These are phyloP conservation scores for Moniliella sp. DNA, from an alignment of 1,284 basidiomycete species.

Conservation along the genomic window DNA sequence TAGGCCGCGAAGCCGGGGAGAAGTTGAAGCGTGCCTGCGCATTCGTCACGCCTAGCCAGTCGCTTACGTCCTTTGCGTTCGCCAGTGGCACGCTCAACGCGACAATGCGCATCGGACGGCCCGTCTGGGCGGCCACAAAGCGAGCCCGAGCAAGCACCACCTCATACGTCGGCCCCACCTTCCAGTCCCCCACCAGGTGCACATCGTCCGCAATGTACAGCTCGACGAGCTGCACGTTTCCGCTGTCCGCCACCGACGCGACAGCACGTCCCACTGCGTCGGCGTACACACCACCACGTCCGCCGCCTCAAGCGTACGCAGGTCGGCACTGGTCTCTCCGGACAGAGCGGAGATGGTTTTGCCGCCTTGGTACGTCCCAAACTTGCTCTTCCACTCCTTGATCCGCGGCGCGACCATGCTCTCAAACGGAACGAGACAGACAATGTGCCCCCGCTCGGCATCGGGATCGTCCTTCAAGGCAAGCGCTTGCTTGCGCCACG, in stretches of 20 bases:
- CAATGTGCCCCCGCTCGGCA: slow-evolving; percentile 51
- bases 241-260: slow-evolving; percentile 79
- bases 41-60: slow-evolving; percentile 84
- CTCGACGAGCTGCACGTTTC: slow-evolving; percentile 81
- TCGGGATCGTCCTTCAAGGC: too few species aligned
- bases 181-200: slow-evolving; percentile 65
- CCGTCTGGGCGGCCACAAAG: slow-evolving; percentile 85
- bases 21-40: slow-evolving; percentile 86
- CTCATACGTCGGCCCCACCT: slow-evolving; percentile 84
- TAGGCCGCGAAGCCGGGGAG: slow-evolving; percentile 71
- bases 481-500: too few species aligned
- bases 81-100: slow-evolving; percentile 80
- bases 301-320: slow-evolving; percentile 50
- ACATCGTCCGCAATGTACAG: slow-evolving; percentile 85
- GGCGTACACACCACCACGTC: slow-evolving; percentile 82
- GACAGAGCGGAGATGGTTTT: slow-evolving; percentile 82
- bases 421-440: slow-evolving; percentile 86
- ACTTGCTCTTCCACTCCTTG: slow-evolving; percentile 69
- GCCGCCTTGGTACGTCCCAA: slow-evolving; percentile 56
- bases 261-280: slow-evolving; percentile 78
- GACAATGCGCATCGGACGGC: slow-evolving; percentile 69
- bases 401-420: slow-evolving; percentile 85
- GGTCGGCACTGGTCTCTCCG: slow-evolving; percentile 80
- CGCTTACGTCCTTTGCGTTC: slow-evolving; percentile 84
- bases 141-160: slow-evolving; percentile 79